These are phyloP conservation scores for Waltergamsia citrina DNA, from an alignment of 2,329 filamentous ascomycete species.

Conservation along the genomic window DNA sequence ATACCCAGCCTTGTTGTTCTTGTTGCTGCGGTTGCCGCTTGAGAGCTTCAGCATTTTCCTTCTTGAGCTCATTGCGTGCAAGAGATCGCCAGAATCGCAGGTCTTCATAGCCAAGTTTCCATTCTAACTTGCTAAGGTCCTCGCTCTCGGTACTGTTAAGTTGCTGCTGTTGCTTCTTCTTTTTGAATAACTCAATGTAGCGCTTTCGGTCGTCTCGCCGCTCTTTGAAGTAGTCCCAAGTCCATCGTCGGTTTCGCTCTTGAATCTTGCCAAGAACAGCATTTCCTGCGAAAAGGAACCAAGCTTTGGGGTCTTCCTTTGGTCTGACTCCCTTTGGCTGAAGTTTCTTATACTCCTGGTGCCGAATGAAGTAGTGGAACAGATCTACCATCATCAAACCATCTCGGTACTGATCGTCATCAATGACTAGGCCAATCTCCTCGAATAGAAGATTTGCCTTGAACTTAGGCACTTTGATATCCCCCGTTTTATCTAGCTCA, in stretches of 20 bases:
- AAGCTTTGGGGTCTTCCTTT: slow-evolving; percentile 85
- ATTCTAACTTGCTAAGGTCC: slow-evolving; percentile 69
- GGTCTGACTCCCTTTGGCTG: slow-evolving; percentile 74
- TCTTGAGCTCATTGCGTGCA: slow-evolving; percentile 86
- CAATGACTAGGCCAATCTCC: slow-evolving; percentile 94
- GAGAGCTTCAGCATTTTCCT: slow-evolving; percentile 86
- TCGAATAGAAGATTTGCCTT: slow-evolving; percentile 91
- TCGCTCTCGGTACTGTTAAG: slow-evolving; percentile 61
- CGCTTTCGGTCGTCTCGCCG: slow-evolving; percentile 78
- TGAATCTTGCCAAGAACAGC: slow-evolving; percentile 91
- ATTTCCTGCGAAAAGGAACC: slow-evolving; percentile 85
- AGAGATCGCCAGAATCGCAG: slow-evolving; percentile 94
- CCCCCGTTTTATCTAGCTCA: slow-evolving; percentile 88
- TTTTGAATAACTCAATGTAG: slow-evolving; percentile 96
- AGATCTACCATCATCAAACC: slow-evolving; percentile 96
- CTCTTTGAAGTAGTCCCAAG: slow-evolving; percentile 92
- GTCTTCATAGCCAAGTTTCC: slow-evolving; percentile 88
- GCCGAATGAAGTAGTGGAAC: slow-evolving; percentile 96
- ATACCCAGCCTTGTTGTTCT: slow-evolving; percentile 76
- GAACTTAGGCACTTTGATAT: slow-evolving; percentile 68
- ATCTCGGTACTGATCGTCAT: slow-evolving; percentile 96
- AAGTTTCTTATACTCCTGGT: slow-evolving; percentile 91
- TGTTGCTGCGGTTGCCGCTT: slow-evolving; percentile 47
- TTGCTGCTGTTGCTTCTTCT: slow-evolving; percentile 69
- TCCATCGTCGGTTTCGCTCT: slow-evolving; percentile 85